A percentile compares a stretch with the other conserved stretches of the same genome.
Conservation (phyloP, 257 asterid species). For the Solanum medicagineum region DNA sequence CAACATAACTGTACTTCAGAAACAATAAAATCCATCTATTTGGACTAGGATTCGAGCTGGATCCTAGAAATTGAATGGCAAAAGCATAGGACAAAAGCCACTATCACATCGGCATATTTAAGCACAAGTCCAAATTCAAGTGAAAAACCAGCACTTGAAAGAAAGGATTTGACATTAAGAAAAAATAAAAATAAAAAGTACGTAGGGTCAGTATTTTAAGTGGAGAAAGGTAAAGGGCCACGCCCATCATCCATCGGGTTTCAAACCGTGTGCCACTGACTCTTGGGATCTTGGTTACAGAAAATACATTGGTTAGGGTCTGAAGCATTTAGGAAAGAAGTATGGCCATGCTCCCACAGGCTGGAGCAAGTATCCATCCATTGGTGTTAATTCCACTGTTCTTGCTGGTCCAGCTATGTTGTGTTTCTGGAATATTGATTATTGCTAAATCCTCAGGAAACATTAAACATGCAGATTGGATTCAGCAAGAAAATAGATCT, state of each 20-base stretch:
- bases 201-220: neutral
- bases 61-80: neutral
- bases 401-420: neutral
- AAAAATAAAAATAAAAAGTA: neutral
- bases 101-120: neutral
- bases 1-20: neutral
- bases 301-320: neutral
- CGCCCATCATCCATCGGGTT: neutral
- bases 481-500: neutral
- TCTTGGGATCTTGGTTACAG: neutral
- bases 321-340: neutral
- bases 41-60: neutral
- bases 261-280: neutral
- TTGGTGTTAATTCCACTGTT: neutral
- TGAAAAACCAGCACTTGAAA: neutral
- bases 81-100: neutral
- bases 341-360: neutral
- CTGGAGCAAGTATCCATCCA: neutral
- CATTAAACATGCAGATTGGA: neutral
- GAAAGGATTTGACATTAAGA: neutral
- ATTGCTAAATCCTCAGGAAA: neutral
- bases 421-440: neutral
- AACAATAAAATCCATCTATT: neutral
- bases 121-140: neutral
- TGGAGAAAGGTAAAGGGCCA: neutral